These are phyloP conservation scores for Candida stauntonica DNA, from an alignment of 805 yeast genomes.

Conservation along the genomic window DNA sequence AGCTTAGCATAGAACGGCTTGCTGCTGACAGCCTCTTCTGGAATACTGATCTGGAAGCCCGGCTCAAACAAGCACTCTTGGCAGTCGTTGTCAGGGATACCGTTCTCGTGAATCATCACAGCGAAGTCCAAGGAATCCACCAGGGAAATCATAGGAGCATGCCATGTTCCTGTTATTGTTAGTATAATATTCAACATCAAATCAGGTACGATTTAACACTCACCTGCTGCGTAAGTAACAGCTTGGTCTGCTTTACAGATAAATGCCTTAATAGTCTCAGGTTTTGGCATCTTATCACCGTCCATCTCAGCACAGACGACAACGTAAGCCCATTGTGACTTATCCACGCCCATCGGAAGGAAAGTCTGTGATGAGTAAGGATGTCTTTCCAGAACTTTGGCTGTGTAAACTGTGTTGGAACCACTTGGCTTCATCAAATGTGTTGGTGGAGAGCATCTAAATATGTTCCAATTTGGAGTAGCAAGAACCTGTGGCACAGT, in stretches of 20 bases:
- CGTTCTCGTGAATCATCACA: conserved; percentile 84
- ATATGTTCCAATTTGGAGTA: conserved; percentile 74
- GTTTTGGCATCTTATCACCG: conserved; percentile 53
- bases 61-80: conserved; percentile 73
- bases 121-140: conserved; percentile 73
- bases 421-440: conserved; percentile 47
- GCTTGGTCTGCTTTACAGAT: conserved; percentile 79
- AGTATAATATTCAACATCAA: not conserved
- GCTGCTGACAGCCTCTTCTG: conserved; percentile 5
- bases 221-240: conserved; percentile 71
- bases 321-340: conserved; percentile 50
- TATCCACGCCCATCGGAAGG: conserved; percentile 79
- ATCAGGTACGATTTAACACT: conserved; percentile 6
- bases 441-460: conserved; percentile 74
- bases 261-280: conserved; percentile 59
- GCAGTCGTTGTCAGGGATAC: conserved; percentile 73
- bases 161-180: conserved; percentile 63
- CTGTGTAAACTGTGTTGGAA: conserved; percentile 13
- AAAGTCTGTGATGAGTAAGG: conserved; percentile 88
- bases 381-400: conserved; percentile 80
- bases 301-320: conserved; percentile 71
- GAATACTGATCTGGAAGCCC: conserved; percentile 37
- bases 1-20: conserved; percentile 2
- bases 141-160: conserved; percentile 92
- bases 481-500: conserved; percentile 47